Evolutionary conservation across 2,329 filamentous ascomycete genomes (phyloP).

Genomic region (Penicillium sp.): DNA sequence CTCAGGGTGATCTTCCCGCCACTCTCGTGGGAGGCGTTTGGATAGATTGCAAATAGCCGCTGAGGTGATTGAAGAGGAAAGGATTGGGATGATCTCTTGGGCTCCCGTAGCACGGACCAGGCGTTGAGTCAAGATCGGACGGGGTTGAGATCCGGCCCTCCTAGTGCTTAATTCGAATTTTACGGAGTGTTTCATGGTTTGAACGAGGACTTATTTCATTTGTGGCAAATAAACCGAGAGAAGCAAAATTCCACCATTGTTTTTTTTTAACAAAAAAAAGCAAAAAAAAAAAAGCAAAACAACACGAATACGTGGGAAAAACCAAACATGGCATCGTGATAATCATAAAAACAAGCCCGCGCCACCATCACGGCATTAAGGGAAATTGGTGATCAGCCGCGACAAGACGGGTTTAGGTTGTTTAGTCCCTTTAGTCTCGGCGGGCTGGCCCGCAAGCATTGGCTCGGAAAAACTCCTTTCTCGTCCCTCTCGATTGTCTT

Average conservation of each 20-base stretch:
- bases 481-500: constrained; percentile 15
- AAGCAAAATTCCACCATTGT: too few species aligned
- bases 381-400: constrained; percentile 38
- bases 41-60: constrained; percentile 1
- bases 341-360: constrained; percentile 11
- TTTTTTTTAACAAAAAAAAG: not conserved
- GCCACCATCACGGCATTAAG: constrained; percentile 13
- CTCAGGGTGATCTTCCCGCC: not conserved
- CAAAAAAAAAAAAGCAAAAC: not conserved
- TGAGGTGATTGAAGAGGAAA: not conserved
- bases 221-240: too few species aligned
- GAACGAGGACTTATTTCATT: too few species aligned
- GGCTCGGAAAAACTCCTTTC: constrained; percentile 26
- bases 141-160: not conserved
- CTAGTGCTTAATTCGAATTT: too few species aligned
- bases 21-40: not conserved
- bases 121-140: not conserved
- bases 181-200: too few species aligned
- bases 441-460: constrained; percentile 11
- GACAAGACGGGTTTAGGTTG: constrained; percentile 39
- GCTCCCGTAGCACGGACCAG: not conserved
- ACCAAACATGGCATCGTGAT: constrained; percentile 1
- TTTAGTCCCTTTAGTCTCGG: constrained; percentile 14
- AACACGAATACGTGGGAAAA: not conserved
- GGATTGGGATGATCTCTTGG: not conserved